Base-by-base conservation (phyloP, 352 stramenopile genomes). In the Globisporangium iwayamae region DNA sequence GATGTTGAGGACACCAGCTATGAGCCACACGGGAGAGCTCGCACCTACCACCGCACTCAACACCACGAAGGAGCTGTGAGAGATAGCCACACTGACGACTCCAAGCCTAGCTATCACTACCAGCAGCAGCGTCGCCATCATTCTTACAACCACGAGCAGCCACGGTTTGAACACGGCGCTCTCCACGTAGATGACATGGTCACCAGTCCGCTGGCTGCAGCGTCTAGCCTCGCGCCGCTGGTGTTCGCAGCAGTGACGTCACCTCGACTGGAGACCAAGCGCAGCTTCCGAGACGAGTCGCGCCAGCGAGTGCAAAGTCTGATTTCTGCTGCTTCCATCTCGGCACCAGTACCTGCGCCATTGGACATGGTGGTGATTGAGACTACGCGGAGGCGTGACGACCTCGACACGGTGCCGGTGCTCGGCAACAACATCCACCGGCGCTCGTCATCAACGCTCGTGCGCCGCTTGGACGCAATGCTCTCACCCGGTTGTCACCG, bases 401-500 rank as follows among this genome's bases (percentile, higher is more conserved):
- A 36, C 36, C 36, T 41, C 18, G 32, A 46, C 14, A 38, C n/a
- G 2, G 39, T 32, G 30, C 22, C 52, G 8, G 10, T 4, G 20
- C 39, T 14, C 34, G 34, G 13, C 45, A 30, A 18, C 25, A 50
- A 10, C 20, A 62, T 28, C 41, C n/a, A 30, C 16, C 51, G 51
- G 9, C 20, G 22, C 36, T 62, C 56, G 16, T 43, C 39, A 2
- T 13, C 22, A 13, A 46, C 57, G 57, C 22, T 51, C 11, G 16
- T 71, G 32, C 52, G 54, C 25, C 34, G 45, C 13, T 28, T 68
- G 51, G 66, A 74, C 22, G 65, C 69, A 25, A 76, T 76, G 30
- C 61, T 90, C 59, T 90, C 81, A 0, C 81, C 78, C 5, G 69
- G 74, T 11, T 88, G 76, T 32, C 70, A 73, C 6, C 75, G 75